Conservation (phyloP, 2,329 filamentous ascomycete genomes). For the Aspergillus hortae region DNA sequence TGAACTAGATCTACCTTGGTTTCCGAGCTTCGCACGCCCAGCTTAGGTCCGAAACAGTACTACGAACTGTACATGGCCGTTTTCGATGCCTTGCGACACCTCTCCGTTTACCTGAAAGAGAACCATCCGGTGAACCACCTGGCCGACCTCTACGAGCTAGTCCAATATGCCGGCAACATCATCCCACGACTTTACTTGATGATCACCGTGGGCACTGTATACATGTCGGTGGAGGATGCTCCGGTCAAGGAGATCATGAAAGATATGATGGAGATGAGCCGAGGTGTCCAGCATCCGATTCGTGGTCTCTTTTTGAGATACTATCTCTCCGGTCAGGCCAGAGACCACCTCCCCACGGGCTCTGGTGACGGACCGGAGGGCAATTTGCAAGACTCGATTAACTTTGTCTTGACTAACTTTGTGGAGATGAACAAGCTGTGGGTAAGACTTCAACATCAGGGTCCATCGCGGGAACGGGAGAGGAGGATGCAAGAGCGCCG, state of each 20-base stretch:
- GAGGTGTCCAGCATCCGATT: conserved; percentile 94
- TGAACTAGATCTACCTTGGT: conserved; percentile 81
- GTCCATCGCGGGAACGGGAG: conserved; percentile 90
- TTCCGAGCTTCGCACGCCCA: conserved; percentile 96
- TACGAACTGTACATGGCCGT: conserved; percentile 99
- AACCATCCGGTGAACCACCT: conserved; percentile 97
- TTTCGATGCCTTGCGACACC: conserved; percentile 93
- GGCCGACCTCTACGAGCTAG: conserved; percentile 94
- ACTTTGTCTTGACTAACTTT: conserved; percentile 96
- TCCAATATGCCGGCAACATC: conserved; percentile 98
- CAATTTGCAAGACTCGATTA: conserved; percentile 95
- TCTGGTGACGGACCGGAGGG: conserved; percentile 88
- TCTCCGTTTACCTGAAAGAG: conserved; percentile 93
- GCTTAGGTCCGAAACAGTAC: conserved; percentile 97
- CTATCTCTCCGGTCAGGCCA: conserved; percentile 90
- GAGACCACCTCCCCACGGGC: conserved; percentile 79
- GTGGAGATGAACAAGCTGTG: conserved; percentile 99
- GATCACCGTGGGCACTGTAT: conserved; percentile 98
- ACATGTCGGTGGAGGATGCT: conserved; percentile 97
- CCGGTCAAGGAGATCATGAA: conserved; percentile 99
- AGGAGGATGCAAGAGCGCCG: conserved; percentile 90
- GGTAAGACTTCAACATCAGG: conserved; percentile 96
- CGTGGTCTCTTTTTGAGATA: conserved; percentile 93
- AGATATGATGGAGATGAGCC: conserved; percentile 99
- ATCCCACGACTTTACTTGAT: conserved; percentile 95